Conservation (phyloP, 2,329 filamentous ascomycete species). For the Nigrospora osmanthi region DNA sequence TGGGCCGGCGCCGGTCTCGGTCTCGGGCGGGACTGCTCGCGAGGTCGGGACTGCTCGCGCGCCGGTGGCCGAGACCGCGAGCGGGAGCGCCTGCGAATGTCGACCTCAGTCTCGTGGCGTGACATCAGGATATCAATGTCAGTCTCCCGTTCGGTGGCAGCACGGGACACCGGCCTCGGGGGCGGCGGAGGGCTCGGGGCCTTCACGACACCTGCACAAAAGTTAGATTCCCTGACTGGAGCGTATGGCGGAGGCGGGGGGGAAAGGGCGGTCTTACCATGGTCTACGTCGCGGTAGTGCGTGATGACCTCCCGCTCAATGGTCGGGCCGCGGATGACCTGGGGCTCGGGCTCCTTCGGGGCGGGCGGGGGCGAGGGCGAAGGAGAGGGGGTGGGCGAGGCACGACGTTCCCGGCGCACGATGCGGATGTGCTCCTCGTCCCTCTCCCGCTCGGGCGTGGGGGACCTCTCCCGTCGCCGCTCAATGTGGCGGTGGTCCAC, state of each 20-base stretch:
- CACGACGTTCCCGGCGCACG: conserved; percentile 37
- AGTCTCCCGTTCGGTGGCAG: conserved; percentile 42
- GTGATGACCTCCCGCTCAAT: conserved; percentile 87
- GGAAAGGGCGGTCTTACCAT: conserved; percentile 51
- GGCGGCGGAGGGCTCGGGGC: conserved; percentile 39
- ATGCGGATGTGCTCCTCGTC: conserved; percentile 39
- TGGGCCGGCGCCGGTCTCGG: conserved; percentile 26
- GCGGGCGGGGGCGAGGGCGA: conserved; percentile 45
- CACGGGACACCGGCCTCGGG: conserved; percentile 39
- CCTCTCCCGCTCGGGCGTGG: conserved; percentile 30
- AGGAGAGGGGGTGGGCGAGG: conserved; percentile 34
- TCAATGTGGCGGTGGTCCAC: conserved; percentile 18
- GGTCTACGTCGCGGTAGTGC: conserved; percentile 79
- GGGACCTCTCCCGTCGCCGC: conserved; percentile 21
- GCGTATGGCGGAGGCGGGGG: neutral
- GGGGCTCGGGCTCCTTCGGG: conserved; percentile 51
- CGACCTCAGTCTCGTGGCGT: conserved; percentile 47
- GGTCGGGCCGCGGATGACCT: conserved; percentile 65
- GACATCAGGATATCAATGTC: conserved; percentile 55
- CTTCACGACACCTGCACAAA: conserved; percentile 30
- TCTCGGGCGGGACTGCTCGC: conserved; percentile 22
- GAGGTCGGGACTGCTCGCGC: conserved; percentile 1
- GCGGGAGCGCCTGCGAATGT: conserved; percentile 38
- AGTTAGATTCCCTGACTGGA: neutral
- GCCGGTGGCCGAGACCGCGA: conserved; percentile 26